Evolutionary conservation across 352 stramenopile species (phyloP), one percentile per base, ranked within the genome.

Genomic region (Globisporangium uncinulatum): DNA sequence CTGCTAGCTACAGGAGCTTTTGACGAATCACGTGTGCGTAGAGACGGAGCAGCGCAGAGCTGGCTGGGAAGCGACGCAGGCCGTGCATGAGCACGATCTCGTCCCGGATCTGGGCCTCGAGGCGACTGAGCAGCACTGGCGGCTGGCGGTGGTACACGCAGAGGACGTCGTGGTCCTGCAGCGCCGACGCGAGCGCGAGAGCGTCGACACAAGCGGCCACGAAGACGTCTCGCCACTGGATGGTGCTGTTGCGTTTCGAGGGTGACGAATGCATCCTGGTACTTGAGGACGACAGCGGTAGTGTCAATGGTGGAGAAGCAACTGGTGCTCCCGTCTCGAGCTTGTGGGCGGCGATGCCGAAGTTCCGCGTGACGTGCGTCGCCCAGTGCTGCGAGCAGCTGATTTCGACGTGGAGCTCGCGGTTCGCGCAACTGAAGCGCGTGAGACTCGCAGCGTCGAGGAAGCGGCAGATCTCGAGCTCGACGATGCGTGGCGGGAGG

Each of bases 71-170:
- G 10, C 66, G 66, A 7, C 62, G 69, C 31, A 89, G 51, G 10
- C 66, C 79, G 51, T 80, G 65, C 65, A 87, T 87, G 55, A 89
- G 79, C 53, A 85, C 52, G 24, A 89, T 67, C 56, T 89, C 79
- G 15, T 77, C 61, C 24, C 74, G 69, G 31, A 87, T 72, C 48
- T 68, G 62, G 54, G 34, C 10, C 67, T 87, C 72, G 45, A 19
- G 49, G 24, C 53, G 37, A 31, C 63, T 70, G 37, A 83, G 70
- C 57, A 72, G n/a, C 19, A 67, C 51, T 5, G 10, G 44, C 39
- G 64, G 59, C 36, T 66, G 59, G 24, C 59, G 55, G 11, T 67
- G 42, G 31, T 74, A 83, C n/a, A 82, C 57, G 34, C 64, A 24
- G 13, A 82, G 29, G 14, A 83, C 64, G 43, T 72, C 68, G 14